A percentile compares a stretch with the other conserved stretches of the same genome.
These are phyloP conservation scores for Amanita jacksonii DNA, from an alignment of 768 basidiomycete species.

Conservation along the genomic window DNA sequence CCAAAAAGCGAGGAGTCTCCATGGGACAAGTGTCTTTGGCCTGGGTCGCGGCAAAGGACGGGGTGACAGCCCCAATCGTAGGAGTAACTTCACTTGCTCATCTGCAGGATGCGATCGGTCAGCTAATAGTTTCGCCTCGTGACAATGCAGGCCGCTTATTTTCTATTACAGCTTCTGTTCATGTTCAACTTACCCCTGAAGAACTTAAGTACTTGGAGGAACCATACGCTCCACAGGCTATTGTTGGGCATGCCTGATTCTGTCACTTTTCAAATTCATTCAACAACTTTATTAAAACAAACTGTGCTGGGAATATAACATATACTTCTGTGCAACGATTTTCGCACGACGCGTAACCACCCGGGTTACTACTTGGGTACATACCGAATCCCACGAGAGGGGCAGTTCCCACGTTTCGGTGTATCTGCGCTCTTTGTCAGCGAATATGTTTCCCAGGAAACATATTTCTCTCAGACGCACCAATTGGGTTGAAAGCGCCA, in stretches of 20 bases:
- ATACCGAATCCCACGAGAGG: not conserved
- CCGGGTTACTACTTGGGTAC: not conserved
- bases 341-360: no score
- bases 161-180: slow-evolving; percentile 19
- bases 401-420: not conserved
- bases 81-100: slow-evolving; percentile 44
- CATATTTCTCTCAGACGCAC: no score
- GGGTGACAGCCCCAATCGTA: slow-evolving; percentile 42
- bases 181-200: slow-evolving; percentile 36
- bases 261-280: no score
- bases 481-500: slow-evolving; percentile 41
- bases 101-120: slow-evolving; percentile 43
- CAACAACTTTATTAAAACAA: no score
- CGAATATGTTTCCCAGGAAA: not conserved
- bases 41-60: not conserved
- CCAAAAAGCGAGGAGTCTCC: not conserved
- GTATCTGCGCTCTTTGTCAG: not conserved
- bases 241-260: slow-evolving; percentile 1
- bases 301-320: no score
- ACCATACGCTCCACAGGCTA: slow-evolving; percentile 27
- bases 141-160: not conserved
- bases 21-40: slow-evolving; percentile 1
- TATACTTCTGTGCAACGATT: no score
- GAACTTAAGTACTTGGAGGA: slow-evolving; percentile 39
- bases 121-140: not conserved